These are phyloP conservation scores for Pelargonium cotyledonis DNA, from an alignment of 441 rosid genomes.

Conservation along the genomic window DNA sequence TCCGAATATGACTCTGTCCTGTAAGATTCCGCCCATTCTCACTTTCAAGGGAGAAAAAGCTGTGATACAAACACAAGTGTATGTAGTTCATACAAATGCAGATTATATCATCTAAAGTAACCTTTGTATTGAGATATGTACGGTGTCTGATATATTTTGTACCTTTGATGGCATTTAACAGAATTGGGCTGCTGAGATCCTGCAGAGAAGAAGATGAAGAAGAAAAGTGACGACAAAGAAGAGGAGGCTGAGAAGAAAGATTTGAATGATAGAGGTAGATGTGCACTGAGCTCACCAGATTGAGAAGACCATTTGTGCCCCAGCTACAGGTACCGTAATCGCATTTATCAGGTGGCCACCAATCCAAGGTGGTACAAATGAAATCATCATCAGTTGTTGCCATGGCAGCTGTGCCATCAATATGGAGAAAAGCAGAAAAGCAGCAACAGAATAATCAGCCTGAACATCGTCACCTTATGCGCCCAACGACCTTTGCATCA, in stretches of 20 bases:
- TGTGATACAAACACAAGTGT: constrained; percentile 25
- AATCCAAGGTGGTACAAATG: constrained; percentile 86
- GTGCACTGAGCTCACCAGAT: constrained; percentile 45
- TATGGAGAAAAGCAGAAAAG: constrained; percentile 18
- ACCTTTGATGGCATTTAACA: constrained; percentile 79
- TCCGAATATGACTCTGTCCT: constrained; percentile 71
- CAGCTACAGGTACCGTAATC: constrained; percentile 91
- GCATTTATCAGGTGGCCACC: constrained; percentile 99
- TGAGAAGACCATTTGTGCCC: constrained; percentile 78
- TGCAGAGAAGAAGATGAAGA: constrained; percentile 32
- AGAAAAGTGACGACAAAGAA: background rate
- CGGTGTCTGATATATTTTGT: background rate
- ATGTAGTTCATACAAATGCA: background rate
- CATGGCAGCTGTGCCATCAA: constrained; percentile 51
- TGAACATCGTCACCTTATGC: background rate
- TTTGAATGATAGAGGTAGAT: background rate
- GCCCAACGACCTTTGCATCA: background rate
- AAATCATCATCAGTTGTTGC: constrained; percentile 74
- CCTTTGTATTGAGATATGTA: background rate
- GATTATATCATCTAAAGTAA: background rate
- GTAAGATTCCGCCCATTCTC: constrained; percentile 88
- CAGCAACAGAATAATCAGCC: background rate
- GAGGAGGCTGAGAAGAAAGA: background rate
- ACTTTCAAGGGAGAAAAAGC: constrained; percentile 90
- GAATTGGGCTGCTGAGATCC: constrained; percentile 57